Evolutionary conservation across 345 rosid species (phyloP), one percentile per base, ranked within the genome.

Genomic region (Schrenkiella parvula): DNA sequence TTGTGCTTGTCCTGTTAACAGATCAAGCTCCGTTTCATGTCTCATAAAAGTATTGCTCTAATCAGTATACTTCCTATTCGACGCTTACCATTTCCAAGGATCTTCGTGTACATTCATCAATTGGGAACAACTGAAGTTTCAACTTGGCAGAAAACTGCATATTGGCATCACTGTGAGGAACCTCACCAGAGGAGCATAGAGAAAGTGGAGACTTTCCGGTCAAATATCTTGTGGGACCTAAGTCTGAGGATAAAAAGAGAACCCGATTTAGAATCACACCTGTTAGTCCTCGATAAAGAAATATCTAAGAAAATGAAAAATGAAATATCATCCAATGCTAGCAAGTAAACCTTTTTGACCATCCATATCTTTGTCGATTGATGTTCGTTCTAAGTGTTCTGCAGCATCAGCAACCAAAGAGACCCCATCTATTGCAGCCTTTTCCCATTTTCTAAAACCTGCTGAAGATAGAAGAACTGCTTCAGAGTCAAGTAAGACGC

Each of bases 341-440:
- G 73, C 80, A 39, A 72, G 59, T 68, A 66, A 62, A 81, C 83
- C 83, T 64, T 80, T 82, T 35, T 78, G 85, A 78, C 41, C 70
- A 71, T 86, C 83, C 75, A 80, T 75, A 72, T 84, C 88, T 66
- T 86, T 85, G 66, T 82, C 83, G 64, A 68, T 75, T 50, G 84
- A 73, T 25, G 86, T 70, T 71, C 88, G 88, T 79, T 95, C 98
- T 78, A 95, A 79, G 82, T 95, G 99, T 79, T 89, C 99, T 70
- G 99, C 98, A 76, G 99, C 99, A 77, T 92, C 98, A 67, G 99
- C 99, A 78, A 92, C 99, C 83, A 95, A 82, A 60, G 99, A 92
- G 82, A 92, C 99, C 65, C 99, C 99, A 78, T 96, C 98, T 65
- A 88, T 92, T 37, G 98, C 99, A 76, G 98, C 98, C 80, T 86